Base-by-base conservation (phyloP, 192 early-diverging fungal species). In the Paraglomus brasilianum region DNA sequence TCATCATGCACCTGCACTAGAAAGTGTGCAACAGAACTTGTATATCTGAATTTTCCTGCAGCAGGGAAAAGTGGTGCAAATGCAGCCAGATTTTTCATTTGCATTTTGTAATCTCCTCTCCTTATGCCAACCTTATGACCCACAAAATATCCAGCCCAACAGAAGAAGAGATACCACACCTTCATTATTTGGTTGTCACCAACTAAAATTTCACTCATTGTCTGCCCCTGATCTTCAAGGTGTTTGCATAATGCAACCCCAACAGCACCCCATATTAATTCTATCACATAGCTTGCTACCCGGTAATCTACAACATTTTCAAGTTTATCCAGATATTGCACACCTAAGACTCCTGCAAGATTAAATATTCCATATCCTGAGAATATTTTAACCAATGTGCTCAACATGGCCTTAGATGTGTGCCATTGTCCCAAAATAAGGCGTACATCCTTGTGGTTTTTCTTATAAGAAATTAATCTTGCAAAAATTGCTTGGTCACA, bases 401-500 rank as follows among this genome's bases (percentile, higher is more conserved):
- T 22, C 21, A 11, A 55, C 13, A 17, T 55, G 8, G 0, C 21
- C 21, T 55, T 55, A 36, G 53, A 55, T 55, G 21, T 22, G 38
- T 55, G 53, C 53, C 53, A 53, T 30, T 6, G 52, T 13, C 13
- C 52, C 17, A 53, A 53, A 53, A 53, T 5, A 53, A 53, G 52
- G 5, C 13, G 13, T 30, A 53, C 52, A 19, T 53, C n/a, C 2
- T 53, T 13, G 8, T 53, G 52, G 19, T 1, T 53, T 53, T 53
- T 30, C 4, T 53, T 53, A 53, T 53, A 53, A 30, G 52, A 53
- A 19, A 13, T 53, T 53, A 53, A 53, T 53, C 52, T 53, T 53
- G 9, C 52, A n/a, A 53, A 53, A 53, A 53, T 53, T 17, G n/a
- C 52, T 53, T 53, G 19, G 52, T 55, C 57, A 59, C 57, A 59